phyloP scores from a whole-genome alignment of 78 protist genomes.

The Protostelium mycophagum region DNA sequence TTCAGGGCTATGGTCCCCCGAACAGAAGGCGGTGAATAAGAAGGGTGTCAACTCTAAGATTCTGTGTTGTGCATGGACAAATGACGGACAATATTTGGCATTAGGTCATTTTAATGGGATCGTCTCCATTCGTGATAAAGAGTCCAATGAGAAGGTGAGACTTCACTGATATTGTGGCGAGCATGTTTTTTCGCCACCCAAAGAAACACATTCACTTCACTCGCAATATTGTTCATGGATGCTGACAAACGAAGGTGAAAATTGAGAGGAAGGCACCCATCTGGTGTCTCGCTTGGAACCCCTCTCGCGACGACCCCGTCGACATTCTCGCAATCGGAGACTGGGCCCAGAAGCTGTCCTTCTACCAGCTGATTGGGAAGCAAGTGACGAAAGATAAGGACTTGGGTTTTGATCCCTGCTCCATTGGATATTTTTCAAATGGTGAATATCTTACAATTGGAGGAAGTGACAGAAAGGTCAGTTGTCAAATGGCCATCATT shows the following conservation, averaged over 20 bases:
- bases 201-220: too few relatives aligned
- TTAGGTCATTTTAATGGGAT: constrained; percentile 65
- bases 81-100: constrained; percentile 74
- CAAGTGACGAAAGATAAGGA: constrained; percentile 20
- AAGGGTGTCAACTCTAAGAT: constrained; percentile 29
- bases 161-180: not conserved
- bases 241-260: not conserved
- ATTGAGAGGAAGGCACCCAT: constrained; percentile 49
- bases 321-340: constrained; percentile 71
- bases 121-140: constrained; percentile 44
- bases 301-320: not conserved
- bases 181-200: not conserved
- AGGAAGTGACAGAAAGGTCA: constrained; percentile 61
- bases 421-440: constrained; percentile 23
- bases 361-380: constrained; percentile 31
- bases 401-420: constrained; percentile 71
- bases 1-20: constrained; percentile 68
- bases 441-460: constrained; percentile 66
- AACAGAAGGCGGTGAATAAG: constrained; percentile 54
- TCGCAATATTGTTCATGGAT: too few relatives aligned
- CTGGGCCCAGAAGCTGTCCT: constrained; percentile 70
- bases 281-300: constrained; percentile 63
- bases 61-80: constrained; percentile 60
- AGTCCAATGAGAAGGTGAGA: constrained; percentile 17
- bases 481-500: not conserved